Evolutionary conservation across 495 filamentous ascomycete species (phyloP), one percentile per base, ranked within the genome.

Genomic region (Daldinia concentrica): DNA sequence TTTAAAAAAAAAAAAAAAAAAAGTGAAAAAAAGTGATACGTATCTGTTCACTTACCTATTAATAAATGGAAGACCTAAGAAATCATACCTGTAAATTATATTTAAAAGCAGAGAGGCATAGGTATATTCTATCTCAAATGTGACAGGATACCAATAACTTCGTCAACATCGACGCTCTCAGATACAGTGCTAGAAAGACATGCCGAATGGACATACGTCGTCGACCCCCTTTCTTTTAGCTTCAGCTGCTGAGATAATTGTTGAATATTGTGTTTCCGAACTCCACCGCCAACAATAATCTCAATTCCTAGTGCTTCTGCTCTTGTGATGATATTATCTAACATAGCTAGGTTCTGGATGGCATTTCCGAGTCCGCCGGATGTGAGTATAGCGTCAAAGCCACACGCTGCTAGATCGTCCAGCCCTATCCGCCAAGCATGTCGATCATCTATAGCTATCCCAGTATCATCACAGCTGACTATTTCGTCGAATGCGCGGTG

Each of bases 401-500:
- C 79, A 36, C 74, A 76, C 14, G 4, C 45, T 14, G 45, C 65
- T 4, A 83, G 29, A 32, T 58, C 57, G 15, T 74, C 72, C 51
- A 82, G 52, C 26, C 74, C 76, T 11, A 56, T 50, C 0, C 60
- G 39, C 64, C 67, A 74, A 29, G 70, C 58, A 9, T 34, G 29
- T 1, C 45, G 58, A n/a, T 48, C 50, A 17, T 62, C 52, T 9
- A 66, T 34, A 15, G 51, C 48, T n/a, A 27, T 27, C 48, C 15
- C 22, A 3, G 39, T 14, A 9, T 58, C 57, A 39, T 68, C 67
- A 8, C 62, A 61, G 24, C 72, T 75, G 6, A 82, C 48, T 22
- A 81, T 58, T n/a, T 79, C 78, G 56, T 83, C 82, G 58, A 82
- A 81, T 1, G 82, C 82, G 30, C 82, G 74, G 45, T 84, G 82